Base-by-base conservation (phyloP, 108 stramenopile species). In the Fistulifera pelliculosa region DNA sequence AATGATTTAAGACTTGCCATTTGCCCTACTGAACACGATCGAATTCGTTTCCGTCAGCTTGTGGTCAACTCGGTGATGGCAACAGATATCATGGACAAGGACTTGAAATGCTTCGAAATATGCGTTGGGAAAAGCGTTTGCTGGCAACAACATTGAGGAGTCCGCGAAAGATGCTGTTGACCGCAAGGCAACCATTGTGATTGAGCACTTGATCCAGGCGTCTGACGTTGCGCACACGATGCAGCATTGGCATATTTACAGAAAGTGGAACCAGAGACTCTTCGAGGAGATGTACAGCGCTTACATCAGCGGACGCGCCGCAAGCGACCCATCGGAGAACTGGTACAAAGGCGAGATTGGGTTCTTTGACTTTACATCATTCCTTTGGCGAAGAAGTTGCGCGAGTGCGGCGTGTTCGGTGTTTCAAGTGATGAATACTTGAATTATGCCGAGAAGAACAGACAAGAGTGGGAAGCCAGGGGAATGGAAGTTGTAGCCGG, bases 301-400 rank as follows among this genome's bases (percentile, higher is more conserved):
- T 14, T 56, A 63, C 56, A 38, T 38, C 14, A 41, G 35, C 11
- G 66, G 71, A 21, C 45, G 71, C 40, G 57, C 56, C 1, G 61
- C 41, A 14, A 23, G 19, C 4, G 51, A 63, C 38, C 56, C 56
- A 10, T 31, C 31, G 18, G 38, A 22, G 23, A 53, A 50, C 15
- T 72, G 71, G 71, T 72, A 67, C 44, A 60, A 52, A 39, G 61
- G 56, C 21, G 60, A 72, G 31, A 52, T 72, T 58, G 61, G 65
- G 2, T 72, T 72, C 38, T 72, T 67, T 27, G 71, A 72, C 52
- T 58, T 52, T 72, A 72, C 61, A 63, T 72, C 47, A 62, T 62
- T 2, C 66, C 71, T 19, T 39, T 72, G 47, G 71, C 71, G 27
- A 67, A 58, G 61, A 66, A 62, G 47, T 61, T 72, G 12, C 41